Conservation (phyloP, 2,329 filamentous ascomycete species). For the Alternaria gansuensis region DNA sequence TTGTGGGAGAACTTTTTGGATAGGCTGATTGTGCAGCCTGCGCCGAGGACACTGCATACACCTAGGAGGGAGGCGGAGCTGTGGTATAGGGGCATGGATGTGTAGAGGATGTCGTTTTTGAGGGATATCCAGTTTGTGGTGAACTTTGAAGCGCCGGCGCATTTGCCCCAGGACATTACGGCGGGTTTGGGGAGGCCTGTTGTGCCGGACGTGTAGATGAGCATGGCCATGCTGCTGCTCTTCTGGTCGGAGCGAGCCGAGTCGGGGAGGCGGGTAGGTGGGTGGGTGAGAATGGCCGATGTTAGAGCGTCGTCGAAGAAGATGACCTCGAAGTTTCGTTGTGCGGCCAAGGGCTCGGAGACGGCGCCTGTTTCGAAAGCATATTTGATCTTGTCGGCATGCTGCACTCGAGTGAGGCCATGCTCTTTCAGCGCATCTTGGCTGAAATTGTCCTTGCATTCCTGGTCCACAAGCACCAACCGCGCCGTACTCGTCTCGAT, state of each 20-base stretch:
- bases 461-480: constrained; percentile 68
- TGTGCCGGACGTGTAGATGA: constrained; percentile 54
- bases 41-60: constrained; percentile 38
- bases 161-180: constrained; percentile 44
- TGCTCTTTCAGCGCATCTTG: constrained; percentile 42
- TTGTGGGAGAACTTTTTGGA: constrained; percentile 49
- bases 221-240: constrained; percentile 44
- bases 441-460: constrained; percentile 48
- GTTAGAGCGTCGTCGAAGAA: constrained; percentile 45
- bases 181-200: constrained; percentile 52
- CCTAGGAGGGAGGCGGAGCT: constrained; percentile 44
- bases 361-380: constrained; percentile 29
- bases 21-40: constrained; percentile 43
- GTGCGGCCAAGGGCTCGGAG: constrained; percentile 22
- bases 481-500: constrained; percentile 65
- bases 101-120: constrained; percentile 48
- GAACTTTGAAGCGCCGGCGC: constrained; percentile 30
- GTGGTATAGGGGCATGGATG: constrained; percentile 54
- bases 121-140: constrained; percentile 37
- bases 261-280: constrained; percentile 44
- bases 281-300: constrained; percentile 39
- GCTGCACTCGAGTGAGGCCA: constrained; percentile 31
- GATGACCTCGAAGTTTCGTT: constrained; percentile 41
- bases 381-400: constrained; percentile 31
- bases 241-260: constrained; percentile 38